Conservation (phyloP, 345 rosid species). For the Xanthoceras sorbifolium region DNA sequence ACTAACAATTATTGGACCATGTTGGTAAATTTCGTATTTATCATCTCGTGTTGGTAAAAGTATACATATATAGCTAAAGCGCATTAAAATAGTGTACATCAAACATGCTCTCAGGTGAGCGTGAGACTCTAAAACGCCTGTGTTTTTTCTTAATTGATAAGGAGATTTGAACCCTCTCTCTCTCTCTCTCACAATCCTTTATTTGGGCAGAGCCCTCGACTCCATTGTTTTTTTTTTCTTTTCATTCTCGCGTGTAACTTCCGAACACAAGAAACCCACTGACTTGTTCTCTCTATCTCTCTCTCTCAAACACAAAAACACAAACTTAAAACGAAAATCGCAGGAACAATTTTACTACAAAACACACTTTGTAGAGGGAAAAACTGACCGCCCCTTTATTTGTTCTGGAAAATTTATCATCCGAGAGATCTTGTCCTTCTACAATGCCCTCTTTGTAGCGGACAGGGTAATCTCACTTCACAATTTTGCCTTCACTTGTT, state of each 20-base stretch:
- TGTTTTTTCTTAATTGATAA: neutral
- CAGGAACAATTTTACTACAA: neutral
- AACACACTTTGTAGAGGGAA: neutral
- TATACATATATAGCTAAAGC: no score
- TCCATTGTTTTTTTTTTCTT: neutral
- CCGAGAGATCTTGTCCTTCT: slow-evolving; percentile 39
- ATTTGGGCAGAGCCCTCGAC: slow-evolving; percentile 23
- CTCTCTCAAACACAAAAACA: neutral
- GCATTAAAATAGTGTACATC: no score
- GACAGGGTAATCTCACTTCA: slow-evolving; percentile 41
- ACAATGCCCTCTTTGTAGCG: slow-evolving; percentile 41
- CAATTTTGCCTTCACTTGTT: neutral
- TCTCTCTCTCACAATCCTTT: neutral
- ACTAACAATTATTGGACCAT: no score
- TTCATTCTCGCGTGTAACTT: slow-evolving; percentile 32
- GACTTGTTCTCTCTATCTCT: slow-evolving; percentile 6
- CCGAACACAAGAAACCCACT: slow-evolving; percentile 25
- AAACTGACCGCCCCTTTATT: no score
- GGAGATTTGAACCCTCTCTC: neutral
- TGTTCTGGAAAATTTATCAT: neutral
- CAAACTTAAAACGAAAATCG: neutral
- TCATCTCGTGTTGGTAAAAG: no score
- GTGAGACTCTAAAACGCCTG: no score
- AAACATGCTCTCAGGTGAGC: no score
- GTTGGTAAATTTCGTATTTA: no score